Evolutionary conservation across 768 basidiomycete species (phyloP).

Genomic region (Hericium coralloides): DNA sequence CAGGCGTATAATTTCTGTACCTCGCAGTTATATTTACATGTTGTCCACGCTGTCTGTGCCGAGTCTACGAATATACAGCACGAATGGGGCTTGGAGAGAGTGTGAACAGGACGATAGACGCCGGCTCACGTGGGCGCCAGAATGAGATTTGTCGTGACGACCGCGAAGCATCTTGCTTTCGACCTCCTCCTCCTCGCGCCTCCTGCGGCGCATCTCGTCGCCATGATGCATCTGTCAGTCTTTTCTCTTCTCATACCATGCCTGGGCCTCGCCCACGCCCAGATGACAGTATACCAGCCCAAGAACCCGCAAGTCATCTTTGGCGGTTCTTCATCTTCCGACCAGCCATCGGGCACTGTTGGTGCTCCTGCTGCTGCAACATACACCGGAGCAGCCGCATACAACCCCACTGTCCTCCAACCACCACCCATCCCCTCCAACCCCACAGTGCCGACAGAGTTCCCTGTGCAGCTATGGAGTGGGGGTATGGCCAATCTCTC

Average conservation of each 20-base stretch:
- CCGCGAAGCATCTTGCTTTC: too few relatives aligned
- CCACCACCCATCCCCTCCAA: conserved; percentile 38
- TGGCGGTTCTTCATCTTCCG: conserved; percentile 2
- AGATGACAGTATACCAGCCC: conserved; percentile 10
- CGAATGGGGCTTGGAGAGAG: too few relatives aligned
- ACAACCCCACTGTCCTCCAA: conserved; percentile 40
- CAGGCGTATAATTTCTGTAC: too few relatives aligned
- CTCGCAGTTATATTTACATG: too few relatives aligned
- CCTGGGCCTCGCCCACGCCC: conserved; percentile 5
- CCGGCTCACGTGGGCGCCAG: too few relatives aligned
- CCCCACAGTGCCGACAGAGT: conserved; percentile 33
- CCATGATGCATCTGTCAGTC: not conserved
- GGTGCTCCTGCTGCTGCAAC: conserved; percentile 26
- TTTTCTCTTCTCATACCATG: conserved; percentile 2
- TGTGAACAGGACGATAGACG: too few relatives aligned
- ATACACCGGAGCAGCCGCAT: conserved; percentile 41
- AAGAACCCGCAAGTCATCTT: conserved; percentile 11
- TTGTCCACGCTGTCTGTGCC: too few relatives aligned
- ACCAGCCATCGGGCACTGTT: not conserved
- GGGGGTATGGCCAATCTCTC: conserved; percentile 26
- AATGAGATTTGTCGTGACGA: too few relatives aligned
- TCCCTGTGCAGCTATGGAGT: conserved; percentile 32
- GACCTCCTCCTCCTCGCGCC: too few relatives aligned
- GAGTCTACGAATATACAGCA: too few relatives aligned
- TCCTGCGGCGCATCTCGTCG: not conserved